Percentiles rank a stretch among this genome's conserved stretches.
Evolutionary conservation across 108 stramenopile species (phyloP).

Genomic region (Discostella pseudostelligera): DNA sequence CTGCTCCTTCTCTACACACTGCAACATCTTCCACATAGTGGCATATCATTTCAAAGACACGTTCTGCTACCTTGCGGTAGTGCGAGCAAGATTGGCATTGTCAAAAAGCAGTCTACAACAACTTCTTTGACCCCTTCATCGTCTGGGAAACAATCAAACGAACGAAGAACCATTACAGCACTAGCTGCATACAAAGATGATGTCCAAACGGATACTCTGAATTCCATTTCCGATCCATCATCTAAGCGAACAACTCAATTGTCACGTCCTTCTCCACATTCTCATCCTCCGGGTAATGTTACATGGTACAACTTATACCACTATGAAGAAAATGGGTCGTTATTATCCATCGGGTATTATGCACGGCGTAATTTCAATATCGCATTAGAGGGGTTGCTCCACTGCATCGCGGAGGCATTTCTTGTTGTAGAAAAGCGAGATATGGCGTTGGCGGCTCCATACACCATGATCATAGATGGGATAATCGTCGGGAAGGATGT

Average conservation of each 20-base stretch:
- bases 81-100: conserved; percentile 71
- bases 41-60: conserved; percentile 53
- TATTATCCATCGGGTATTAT: conserved; percentile 47
- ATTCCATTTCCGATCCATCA: conserved; percentile 15
- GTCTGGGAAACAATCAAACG: conserved; percentile 8
- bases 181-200: conserved; percentile 17
- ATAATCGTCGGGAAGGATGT: conserved; percentile 33
- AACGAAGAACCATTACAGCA: conserved; percentile 37
- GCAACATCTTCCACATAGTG: conserved; percentile 49
- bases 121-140: conserved; percentile 3
- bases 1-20: conserved; percentile 64
- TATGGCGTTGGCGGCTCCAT: conserved; percentile 69
- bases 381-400: conserved; percentile 58
- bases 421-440: conserved; percentile 55
- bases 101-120: conserved; percentile 31
- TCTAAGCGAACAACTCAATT: conserved; percentile 44
- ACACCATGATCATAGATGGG: conserved; percentile 50
- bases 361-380: conserved; percentile 79
- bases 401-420: conserved; percentile 64
- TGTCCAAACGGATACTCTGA: background rate
- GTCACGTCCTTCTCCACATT: conserved; percentile 30
- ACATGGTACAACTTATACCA: conserved; percentile 50
- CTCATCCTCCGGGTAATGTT: conserved; percentile 6
- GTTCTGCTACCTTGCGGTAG: conserved; percentile 67
- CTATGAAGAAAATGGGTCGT: conserved; percentile 48